A percentile compares a stretch with the other conserved stretches of the same genome.
Conservation (phyloP, 2,329 filamentous ascomycete species). For the Zasmidium citrigriseum region DNA sequence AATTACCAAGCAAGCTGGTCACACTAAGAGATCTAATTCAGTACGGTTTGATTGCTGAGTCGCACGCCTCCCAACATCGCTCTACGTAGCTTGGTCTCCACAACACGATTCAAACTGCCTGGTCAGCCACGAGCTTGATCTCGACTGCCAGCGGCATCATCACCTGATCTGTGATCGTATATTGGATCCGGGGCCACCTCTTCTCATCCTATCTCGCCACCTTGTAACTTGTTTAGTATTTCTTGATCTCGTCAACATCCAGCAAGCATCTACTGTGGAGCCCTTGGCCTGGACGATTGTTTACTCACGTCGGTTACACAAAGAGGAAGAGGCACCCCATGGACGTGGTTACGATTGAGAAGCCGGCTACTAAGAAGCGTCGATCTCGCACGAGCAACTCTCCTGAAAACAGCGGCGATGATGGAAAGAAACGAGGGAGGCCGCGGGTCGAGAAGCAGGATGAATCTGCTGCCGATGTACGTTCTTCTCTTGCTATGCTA, state of each 20-base stretch:
- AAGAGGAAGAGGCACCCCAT: background rate
- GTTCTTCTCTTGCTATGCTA: slow-evolving; percentile 39
- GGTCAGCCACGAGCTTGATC: no score
- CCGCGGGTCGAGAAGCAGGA: slow-evolving; percentile 76
- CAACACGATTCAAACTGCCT: no score
- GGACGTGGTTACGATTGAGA: no score
- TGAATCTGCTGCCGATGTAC: slow-evolving; percentile 75
- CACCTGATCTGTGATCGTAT: background rate
- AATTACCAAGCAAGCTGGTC: no score
- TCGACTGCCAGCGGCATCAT: no score
- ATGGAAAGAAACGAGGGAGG: slow-evolving; percentile 63
- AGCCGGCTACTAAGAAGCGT: slow-evolving; percentile 16
- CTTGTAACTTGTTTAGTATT: background rate
- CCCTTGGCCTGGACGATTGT: background rate
- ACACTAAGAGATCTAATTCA: no score
- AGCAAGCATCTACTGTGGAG: background rate
- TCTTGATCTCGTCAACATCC: background rate
- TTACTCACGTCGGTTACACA: background rate
- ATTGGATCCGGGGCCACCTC: background rate
- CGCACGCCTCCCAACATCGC: no score
- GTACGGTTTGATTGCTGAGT: no score
- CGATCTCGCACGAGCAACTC: slow-evolving; percentile 16
- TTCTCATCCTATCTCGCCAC: background rate
- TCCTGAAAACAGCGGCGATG: slow-evolving; percentile 26
- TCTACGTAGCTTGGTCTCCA: no score